These are phyloP conservation scores for Pichia sp. DNA, from an alignment of 1,139 yeast genomes.

Conservation along the genomic window DNA sequence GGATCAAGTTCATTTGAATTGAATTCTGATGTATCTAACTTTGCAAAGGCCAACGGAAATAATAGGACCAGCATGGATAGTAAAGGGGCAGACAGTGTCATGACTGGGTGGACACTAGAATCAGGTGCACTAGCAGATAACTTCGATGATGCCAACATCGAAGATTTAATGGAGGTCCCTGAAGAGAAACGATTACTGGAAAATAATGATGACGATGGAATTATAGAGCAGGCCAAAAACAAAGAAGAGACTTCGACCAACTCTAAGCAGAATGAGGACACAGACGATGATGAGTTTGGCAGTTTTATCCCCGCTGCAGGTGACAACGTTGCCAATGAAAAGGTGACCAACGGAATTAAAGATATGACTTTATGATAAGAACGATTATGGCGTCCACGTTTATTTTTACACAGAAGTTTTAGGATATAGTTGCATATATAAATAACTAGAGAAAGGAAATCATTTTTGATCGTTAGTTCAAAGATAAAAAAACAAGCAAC, in stretches of 20 bases:
- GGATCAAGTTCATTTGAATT: constrained; percentile 8
- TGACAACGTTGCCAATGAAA: neutral
- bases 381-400: neutral
- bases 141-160: constrained; percentile 14
- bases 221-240: neutral
- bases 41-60: constrained; percentile 1
- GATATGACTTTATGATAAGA: neutral
- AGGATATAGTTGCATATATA: neutral
- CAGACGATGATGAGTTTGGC: constrained; percentile 30
- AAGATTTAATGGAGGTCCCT: constrained; percentile 6
- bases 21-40: neutral
- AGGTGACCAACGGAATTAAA: neutral
- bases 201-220: neutral
- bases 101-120: constrained; percentile 17
- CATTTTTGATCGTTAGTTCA: neutral
- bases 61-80: constrained; percentile 19
- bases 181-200: constrained; percentile 7
- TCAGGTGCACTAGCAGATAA: constrained; percentile 13
- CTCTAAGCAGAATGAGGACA: neutral
- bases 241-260: neutral
- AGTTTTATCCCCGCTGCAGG: constrained; percentile 28
- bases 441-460: neutral
- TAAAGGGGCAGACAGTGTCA: constrained; percentile 20
- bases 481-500: neutral
- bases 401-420: neutral